Evolutionary conservation across 2,329 filamentous ascomycete genomes (phyloP).

Genomic region (Aspergillus novoparasiticus): DNA sequence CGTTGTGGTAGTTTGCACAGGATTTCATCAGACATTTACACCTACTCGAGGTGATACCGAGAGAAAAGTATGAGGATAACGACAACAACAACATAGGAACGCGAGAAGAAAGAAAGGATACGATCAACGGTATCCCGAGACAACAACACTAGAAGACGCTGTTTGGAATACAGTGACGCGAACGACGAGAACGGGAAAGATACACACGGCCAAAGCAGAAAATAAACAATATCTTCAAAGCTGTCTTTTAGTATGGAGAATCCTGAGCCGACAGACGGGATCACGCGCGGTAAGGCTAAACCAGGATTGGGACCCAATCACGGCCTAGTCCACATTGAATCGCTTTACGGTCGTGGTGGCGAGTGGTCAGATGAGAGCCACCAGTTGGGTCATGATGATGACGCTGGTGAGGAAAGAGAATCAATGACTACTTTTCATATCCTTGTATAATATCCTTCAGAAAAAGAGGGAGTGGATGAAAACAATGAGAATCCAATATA

Average conservation of each 20-base stretch:
- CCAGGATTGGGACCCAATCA: constrained; percentile 17
- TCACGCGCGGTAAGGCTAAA: constrained; percentile 17
- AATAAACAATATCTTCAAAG: background rate
- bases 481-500: background rate
- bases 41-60: no score
- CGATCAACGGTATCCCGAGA: background rate
- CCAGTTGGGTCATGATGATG: constrained; percentile 1
- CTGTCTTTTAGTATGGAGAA: background rate
- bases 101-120: background rate
- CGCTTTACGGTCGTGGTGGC: constrained; percentile 22
- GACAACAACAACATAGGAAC: constrained; percentile 1
- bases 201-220: background rate
- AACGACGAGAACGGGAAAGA: background rate
- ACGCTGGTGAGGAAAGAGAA: background rate
- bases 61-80: background rate
- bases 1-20: constrained; percentile 9
- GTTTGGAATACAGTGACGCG: background rate
- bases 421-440: background rate
- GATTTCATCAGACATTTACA: background rate
- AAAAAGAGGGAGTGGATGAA: background rate
- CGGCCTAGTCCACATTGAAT: constrained; percentile 8
- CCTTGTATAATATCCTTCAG: background rate
- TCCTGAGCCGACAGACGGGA: background rate
- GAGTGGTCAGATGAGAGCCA: constrained; percentile 14
- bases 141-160: background rate